Evolutionary conservation across 495 filamentous ascomycete species (phyloP).

Genomic region (Penicillium coffeae): DNA sequence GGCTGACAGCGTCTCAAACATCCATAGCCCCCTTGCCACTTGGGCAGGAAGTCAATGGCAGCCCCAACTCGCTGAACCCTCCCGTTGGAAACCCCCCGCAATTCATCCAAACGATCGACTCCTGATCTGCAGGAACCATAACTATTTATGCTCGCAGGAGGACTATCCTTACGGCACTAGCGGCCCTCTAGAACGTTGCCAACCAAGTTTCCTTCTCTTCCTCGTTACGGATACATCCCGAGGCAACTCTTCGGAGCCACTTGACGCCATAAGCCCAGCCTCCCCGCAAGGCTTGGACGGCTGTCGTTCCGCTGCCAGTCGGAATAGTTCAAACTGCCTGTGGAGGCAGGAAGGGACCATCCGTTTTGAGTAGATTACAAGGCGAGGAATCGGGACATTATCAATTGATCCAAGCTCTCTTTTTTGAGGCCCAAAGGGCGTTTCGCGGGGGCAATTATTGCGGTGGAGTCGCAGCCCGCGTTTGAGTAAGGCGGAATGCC

Average conservation of each 20-base stretch:
- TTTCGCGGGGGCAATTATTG: not conserved
- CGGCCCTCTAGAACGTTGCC: not conserved
- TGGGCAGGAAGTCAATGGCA: not conserved
- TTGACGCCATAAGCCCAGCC: too few relatives aligned
- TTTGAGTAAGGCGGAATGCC: not conserved
- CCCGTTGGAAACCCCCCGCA: not conserved
- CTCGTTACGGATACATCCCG: not conserved
- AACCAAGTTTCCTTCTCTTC: not conserved
- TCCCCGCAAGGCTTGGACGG: too few relatives aligned
- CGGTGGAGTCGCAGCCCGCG: not conserved
- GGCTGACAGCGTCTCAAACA: not conserved
- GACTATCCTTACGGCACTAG: not conserved
- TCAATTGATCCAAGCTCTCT: not conserved
- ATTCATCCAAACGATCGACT: not conserved
- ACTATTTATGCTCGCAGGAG: not conserved
- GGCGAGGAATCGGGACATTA: not conserved
- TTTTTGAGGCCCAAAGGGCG: not conserved
- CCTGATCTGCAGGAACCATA: constrained; percentile 3
- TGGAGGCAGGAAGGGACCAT: too few relatives aligned
- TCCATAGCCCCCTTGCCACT: not conserved
- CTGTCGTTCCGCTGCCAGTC: too few relatives aligned
- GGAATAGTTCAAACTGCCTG: too few relatives aligned
- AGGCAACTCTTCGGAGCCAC: not conserved
- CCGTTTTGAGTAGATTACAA: too few relatives aligned
- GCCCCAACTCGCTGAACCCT: not conserved